Percentiles rank a stretch among this genome's conserved stretches.
Conservation (phyloP, 2,329 filamentous ascomycete species). For the Alternaria hordeiaustralica region DNA sequence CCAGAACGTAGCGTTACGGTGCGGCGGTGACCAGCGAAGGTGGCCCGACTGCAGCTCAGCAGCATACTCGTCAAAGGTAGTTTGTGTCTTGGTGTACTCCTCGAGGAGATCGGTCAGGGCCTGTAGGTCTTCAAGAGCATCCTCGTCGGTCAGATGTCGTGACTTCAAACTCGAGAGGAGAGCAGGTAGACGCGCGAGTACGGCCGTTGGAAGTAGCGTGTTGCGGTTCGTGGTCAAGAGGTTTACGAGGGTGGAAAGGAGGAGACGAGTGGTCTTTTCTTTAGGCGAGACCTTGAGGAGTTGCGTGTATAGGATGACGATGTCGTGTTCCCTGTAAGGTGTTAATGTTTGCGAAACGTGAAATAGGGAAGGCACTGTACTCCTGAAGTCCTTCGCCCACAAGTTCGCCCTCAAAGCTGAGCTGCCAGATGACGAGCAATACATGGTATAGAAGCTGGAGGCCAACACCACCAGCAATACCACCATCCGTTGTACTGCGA, state of each 20-base stretch:
- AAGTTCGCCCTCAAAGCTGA: conserved; percentile 81
- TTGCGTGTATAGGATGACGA: conserved; percentile 89
- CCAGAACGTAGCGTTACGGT: conserved; percentile 88
- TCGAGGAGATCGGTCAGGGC: conserved; percentile 70
- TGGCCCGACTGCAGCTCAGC: conserved; percentile 86
- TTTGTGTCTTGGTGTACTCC: conserved; percentile 78
- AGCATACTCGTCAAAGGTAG: conserved; percentile 72
- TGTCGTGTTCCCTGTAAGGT: conserved; percentile 80
- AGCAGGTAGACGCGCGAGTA: conserved; percentile 79
- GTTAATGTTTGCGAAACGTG: conserved; percentile 19
- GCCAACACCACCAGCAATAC: conserved; percentile 77
- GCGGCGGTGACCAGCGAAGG: conserved; percentile 89
- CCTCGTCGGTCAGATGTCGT: conserved; percentile 59
- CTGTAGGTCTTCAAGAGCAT: conserved; percentile 59
- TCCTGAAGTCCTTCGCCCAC: conserved; percentile 84
- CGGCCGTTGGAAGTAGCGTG: conserved; percentile 77
- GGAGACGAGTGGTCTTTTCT: conserved; percentile 93
- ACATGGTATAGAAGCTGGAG: conserved; percentile 94
- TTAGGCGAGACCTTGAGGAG: conserved; percentile 92
- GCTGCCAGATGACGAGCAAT: conserved; percentile 91
- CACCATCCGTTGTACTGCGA: conserved; percentile 68
- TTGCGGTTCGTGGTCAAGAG: conserved; percentile 76
- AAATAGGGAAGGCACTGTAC: conserved; percentile 58
- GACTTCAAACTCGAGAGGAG: conserved; percentile 64
- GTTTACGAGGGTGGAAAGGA: conserved; percentile 88